Percentiles rank a stretch among this genome's conserved stretches.
These are phyloP conservation scores for Pseudozyma sp. DNA, from an alignment of 1,284 basidiomycete genomes.

Conservation along the genomic window DNA sequence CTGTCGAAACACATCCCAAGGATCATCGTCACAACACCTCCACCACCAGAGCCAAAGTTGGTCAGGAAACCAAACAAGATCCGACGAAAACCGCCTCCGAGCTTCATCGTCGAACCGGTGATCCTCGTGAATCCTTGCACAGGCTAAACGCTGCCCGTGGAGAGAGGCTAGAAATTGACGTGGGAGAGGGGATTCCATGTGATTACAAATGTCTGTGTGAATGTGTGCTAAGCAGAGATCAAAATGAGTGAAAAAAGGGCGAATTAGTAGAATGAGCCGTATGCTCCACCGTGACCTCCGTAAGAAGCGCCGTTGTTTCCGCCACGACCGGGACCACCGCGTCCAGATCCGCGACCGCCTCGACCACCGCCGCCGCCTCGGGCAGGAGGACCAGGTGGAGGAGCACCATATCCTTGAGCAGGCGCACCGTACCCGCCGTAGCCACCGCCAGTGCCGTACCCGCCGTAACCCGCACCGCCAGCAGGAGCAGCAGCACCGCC, in stretches of 20 bases:
- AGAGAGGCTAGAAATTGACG: too few relatives aligned
- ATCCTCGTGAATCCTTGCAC: too few relatives aligned
- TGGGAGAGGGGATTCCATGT: not conserved
- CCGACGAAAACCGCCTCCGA: slow-evolving; percentile 11
- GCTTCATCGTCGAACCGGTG: not conserved
- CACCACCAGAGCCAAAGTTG: not conserved
- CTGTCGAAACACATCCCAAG: too few relatives aligned
- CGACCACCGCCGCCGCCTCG: slow-evolving; percentile 11
- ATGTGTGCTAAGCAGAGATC: not conserved
- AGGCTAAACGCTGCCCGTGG: too few relatives aligned
- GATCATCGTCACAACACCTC: too few relatives aligned
- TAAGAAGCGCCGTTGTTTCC: slow-evolving; percentile 13
- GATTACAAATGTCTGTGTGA: not conserved
- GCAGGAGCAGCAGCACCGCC: slow-evolving; percentile 5
- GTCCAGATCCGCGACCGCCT: slow-evolving; percentile 12
- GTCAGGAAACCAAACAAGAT: not conserved
- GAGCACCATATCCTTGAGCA: slow-evolving; percentile 11
- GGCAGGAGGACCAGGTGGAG: not conserved
- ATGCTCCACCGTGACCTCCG: slow-evolving; percentile 34
- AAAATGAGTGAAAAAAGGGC: too few relatives aligned
- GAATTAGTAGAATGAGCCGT: slow-evolving; percentile 34
- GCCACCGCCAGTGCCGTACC: slow-evolving; percentile 25
- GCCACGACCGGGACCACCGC: not conserved
- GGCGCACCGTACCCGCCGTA: slow-evolving; percentile 38
- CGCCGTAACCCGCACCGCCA: slow-evolving; percentile 29